Conservation (phyloP, 257 asterid genomes). For the Apocynum venetum region DNA sequence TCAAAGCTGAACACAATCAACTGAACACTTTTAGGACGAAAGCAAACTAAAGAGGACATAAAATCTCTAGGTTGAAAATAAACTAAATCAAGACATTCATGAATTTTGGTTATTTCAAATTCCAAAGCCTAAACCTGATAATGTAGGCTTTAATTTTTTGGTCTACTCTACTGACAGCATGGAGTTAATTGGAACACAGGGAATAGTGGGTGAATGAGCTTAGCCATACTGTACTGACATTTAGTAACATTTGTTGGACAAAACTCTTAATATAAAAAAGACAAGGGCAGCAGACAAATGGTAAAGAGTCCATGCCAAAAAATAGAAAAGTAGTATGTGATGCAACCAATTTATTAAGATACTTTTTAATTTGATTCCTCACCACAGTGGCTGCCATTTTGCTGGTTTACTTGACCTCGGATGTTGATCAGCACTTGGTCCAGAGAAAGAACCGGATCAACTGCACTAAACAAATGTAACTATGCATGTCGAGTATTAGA, state of each 20-base stretch:
- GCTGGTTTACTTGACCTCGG: slow-evolving; percentile 8
- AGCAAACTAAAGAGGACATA: too few species aligned
- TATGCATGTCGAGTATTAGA: not conserved
- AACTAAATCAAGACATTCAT: not conserved
- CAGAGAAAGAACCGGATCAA: not conserved
- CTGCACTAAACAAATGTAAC: slow-evolving; percentile 3
- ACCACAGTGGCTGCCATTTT: slow-evolving; percentile 25
- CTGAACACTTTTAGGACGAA: not conserved
- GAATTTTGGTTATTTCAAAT: not conserved
- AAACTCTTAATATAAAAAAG: not conserved
- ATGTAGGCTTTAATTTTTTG: not conserved
- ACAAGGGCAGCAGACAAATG: not conserved
- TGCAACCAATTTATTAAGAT: not conserved
- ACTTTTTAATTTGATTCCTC: not conserved
- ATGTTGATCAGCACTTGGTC: not conserved
- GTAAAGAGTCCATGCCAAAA: not conserved
- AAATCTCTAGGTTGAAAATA: not conserved
- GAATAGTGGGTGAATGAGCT: not conserved
- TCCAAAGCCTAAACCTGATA: not conserved
- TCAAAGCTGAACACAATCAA: not conserved
- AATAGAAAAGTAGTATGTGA: not conserved
- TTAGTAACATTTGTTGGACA: not conserved
- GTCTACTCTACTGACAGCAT: not conserved
- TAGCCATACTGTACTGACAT: not conserved
- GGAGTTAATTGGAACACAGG: not conserved